phyloP scores from a whole-genome alignment of 192 early-diverging fungal species.

The Piromyces sp. region DNA sequence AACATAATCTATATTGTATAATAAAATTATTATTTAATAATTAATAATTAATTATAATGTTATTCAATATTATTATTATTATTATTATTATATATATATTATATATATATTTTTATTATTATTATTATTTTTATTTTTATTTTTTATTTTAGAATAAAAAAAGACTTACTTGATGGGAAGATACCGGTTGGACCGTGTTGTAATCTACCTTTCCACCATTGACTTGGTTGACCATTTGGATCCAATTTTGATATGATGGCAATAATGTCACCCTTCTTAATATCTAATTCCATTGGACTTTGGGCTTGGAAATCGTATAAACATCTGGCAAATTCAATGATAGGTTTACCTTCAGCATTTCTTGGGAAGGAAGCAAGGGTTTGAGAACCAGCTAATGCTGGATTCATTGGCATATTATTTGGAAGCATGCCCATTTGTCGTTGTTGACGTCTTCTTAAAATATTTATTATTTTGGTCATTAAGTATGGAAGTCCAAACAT shows the following conservation, averaged over 20 bases:
- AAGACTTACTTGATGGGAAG: constrained; percentile 40
- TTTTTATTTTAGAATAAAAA: too few species aligned
- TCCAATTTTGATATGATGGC: constrained; percentile 73
- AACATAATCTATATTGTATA: neutral
- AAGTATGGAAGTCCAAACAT: neutral
- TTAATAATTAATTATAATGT: too few species aligned
- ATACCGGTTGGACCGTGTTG: constrained; percentile 66
- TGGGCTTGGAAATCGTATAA: constrained; percentile 62
- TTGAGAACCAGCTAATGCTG: neutral
- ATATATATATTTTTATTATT: neutral
- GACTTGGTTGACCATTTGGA: constrained; percentile 48
- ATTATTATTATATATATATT: neutral
- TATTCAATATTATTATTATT: neutral
- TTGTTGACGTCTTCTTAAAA: constrained; percentile 33
- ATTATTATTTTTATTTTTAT: too few species aligned
- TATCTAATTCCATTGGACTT: constrained; percentile 60
- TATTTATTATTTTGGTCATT: constrained; percentile 54
- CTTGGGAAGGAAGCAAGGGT: neutral
- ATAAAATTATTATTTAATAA: too few species aligned
- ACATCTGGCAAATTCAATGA: constrained; percentile 75
- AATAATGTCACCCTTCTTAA: constrained; percentile 74
- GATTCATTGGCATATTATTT: neutral
- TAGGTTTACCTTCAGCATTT: constrained; percentile 11
- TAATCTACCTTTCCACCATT: constrained; percentile 84
- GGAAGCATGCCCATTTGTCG: constrained; percentile 8